Base-by-base conservation (phyloP, 192 early-diverging fungal species). In the Podila minutissima region DNA sequence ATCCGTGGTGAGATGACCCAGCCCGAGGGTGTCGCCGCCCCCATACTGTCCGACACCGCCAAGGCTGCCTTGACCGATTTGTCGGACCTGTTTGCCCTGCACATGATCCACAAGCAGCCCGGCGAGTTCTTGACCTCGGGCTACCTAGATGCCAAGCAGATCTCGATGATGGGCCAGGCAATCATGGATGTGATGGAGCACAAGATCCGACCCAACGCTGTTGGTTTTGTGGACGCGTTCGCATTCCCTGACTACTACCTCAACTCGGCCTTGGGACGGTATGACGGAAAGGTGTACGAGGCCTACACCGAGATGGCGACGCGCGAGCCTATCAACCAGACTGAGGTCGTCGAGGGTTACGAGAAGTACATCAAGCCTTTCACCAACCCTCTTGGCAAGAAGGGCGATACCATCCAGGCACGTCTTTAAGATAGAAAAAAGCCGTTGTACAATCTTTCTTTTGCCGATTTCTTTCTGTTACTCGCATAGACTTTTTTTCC, bases 271-370 rank as follows among this genome's bases (percentile, higher is more conserved):
- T 78, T 97, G 46, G 95, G 92, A 22, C 84, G 92, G 28, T 89
- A 85, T 57, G 93, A 95, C 67, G 94, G 94, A 59, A 87, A 90
- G 66, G 92, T 94, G 24, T 97, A 97, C 51, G 94, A 95, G 69
- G 81, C 87, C 67, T 90, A 94, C 82, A 85, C 92, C 22, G 74
- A 91, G 83, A 90, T 88, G 90, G 95, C 92, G 0, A 89, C 91
- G 59, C 82, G 86, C 57, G 93, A 96, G 33, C 95, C 95, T 5
- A 82, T 94, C 64, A 96, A 96, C 78, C 82, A 89, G 22, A 88
- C 85, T 28, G 74, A 85, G 67, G 91, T 91, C 22, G 78, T 88
- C 8, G 81, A 84, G 13, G 86, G 83, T n/a, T 92, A 92, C 65
- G 87, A 90, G 38, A 60, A 84, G 60, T 86, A 71, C 46, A 81